Conservation (phyloP, 2,329 filamentous ascomycete genomes). For the Verticillium longisporum region DNA sequence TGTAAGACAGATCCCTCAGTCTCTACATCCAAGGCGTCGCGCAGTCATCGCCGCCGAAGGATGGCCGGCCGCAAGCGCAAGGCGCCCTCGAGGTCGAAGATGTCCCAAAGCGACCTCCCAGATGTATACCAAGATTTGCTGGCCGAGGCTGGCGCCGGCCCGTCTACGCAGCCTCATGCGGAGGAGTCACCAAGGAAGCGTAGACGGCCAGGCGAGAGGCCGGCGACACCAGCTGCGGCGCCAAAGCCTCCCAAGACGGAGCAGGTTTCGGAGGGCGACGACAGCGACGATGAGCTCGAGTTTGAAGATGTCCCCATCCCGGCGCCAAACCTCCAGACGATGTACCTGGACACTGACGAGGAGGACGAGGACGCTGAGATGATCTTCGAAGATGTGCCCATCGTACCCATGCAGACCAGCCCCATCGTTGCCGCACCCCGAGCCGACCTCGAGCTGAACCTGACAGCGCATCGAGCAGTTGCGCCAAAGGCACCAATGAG, state of each 20-base stretch:
- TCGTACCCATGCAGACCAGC: constrained; percentile 23
- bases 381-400: constrained; percentile 42
- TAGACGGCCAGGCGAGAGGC: constrained; percentile 18
- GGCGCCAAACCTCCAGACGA: constrained; percentile 41
- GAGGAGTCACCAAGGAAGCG: constrained; percentile 37
- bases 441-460: constrained; percentile 42
- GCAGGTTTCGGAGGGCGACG: constrained; percentile 21
- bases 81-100: constrained; percentile 15
- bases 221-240: constrained; percentile 5
- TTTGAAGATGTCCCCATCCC: constrained; percentile 46
- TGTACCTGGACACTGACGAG: constrained; percentile 41
- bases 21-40: too few species aligned
- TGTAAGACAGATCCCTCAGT: too few species aligned
- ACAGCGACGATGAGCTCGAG: constrained; percentile 31
- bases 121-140: constrained; percentile 44
- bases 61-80: constrained; percentile 18
- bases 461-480: constrained; percentile 34
- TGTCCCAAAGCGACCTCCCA: constrained; percentile 16
- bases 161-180: constrained; percentile 15
- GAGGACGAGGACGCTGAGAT: constrained; percentile 28
- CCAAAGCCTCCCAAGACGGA: background rate
- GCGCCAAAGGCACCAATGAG: constrained; percentile 25
- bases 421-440: constrained; percentile 16
- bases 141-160: constrained; percentile 33
- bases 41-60: background rate